Evolutionary conservation across 2,329 filamentous ascomycete species (phyloP).

Genomic region (Colletotrichum horii): DNA sequence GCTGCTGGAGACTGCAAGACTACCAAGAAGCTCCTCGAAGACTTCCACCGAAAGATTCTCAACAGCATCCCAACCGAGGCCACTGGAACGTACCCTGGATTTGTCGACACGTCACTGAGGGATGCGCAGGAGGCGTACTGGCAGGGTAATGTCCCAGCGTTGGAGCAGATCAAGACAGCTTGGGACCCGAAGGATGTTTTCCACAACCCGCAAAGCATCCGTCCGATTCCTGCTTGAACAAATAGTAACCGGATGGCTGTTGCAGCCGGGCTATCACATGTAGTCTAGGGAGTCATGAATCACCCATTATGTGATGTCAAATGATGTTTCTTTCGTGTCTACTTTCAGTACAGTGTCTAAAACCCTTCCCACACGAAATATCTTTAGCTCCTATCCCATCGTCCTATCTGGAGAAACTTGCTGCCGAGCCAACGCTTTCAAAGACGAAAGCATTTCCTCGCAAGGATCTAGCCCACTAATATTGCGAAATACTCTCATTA

Average conservation of each 20-base stretch:
- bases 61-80: not conserved
- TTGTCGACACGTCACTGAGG: constrained; percentile 57
- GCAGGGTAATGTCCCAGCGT: constrained; percentile 50
- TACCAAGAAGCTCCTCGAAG: constrained; percentile 17
- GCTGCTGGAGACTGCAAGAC: constrained; percentile 46
- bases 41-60: not conserved
- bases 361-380: not conserved
- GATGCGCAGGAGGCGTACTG: constrained; percentile 56
- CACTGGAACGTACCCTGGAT: constrained; percentile 63
- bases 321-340: not conserved
- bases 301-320: not conserved
- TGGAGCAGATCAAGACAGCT: constrained; percentile 53
- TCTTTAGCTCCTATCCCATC: not conserved
- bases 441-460: rapidly evolving
- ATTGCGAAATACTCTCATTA: not conserved
- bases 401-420: not conserved
- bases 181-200: constrained; percentile 61
- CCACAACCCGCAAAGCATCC: constrained; percentile 61
- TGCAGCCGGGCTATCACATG: not conserved
- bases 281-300: not conserved
- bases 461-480: rapidly evolving
- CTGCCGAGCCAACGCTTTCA: not conserved
- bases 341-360: not conserved
- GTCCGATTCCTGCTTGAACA: not conserved
- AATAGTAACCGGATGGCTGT: rapidly evolving